These are phyloP conservation scores for Erodium maritimum DNA, from an alignment of 345 rosid species.

Conservation along the genomic window DNA sequence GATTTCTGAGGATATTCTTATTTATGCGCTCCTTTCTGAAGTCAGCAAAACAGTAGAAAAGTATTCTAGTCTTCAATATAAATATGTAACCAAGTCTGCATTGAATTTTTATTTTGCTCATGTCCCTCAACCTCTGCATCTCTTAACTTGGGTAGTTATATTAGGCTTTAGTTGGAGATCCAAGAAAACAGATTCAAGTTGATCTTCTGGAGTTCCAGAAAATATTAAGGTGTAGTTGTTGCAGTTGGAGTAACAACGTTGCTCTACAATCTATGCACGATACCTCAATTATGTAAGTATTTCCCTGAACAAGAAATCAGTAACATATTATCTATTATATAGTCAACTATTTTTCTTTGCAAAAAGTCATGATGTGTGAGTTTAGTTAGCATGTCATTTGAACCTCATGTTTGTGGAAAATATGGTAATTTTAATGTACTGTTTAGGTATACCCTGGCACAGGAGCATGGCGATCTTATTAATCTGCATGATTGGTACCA, in stretches of 20 bases:
- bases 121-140: background rate
- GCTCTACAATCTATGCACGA: constrained; percentile 68
- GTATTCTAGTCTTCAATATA: too few species aligned
- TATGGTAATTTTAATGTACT: constrained; percentile 1
- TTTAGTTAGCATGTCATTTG: background rate
- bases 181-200: constrained; percentile 73
- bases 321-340: background rate
- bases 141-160: constrained; percentile 5
- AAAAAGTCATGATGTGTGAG: background rate
- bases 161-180: constrained; percentile 85
- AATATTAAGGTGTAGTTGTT: constrained; percentile 60
- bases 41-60: too few species aligned
- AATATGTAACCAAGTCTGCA: too few species aligned
- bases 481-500: constrained; percentile 94
- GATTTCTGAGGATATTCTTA: too few species aligned
- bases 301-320: background rate
- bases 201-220: constrained; percentile 68
- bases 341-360: background rate
- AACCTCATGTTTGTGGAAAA: constrained; percentile 1
- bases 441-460: constrained; percentile 61
- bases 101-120: background rate
- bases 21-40: too few species aligned
- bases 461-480: constrained; percentile 81
- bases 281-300: constrained; percentile 74
- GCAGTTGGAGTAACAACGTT: constrained; percentile 29